These are phyloP conservation scores for Alternaria dauci DNA, from an alignment of 2,329 filamentous ascomycete genomes.

Conservation along the genomic window DNA sequence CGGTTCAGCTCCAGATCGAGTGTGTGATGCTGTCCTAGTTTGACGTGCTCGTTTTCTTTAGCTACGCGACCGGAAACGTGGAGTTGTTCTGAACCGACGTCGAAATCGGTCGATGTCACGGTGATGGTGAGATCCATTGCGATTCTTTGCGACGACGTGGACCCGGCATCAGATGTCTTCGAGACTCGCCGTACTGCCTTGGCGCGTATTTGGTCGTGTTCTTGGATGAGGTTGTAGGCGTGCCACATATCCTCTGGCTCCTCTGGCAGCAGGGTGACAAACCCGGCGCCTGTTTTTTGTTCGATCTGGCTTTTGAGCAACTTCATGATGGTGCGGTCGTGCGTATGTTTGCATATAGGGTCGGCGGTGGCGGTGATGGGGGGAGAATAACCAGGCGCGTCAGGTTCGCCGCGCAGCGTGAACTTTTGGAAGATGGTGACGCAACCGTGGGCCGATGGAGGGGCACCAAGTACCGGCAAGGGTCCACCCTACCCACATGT, in stretches of 20 bases:
- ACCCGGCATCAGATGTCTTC: slow-evolving; percentile 67
- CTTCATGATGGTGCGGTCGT: slow-evolving; percentile 62
- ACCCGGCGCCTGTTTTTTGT: slow-evolving; percentile 68
- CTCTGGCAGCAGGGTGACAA: slow-evolving; percentile 72
- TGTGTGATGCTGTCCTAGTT: slow-evolving; percentile 73
- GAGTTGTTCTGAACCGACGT: slow-evolving; percentile 71
- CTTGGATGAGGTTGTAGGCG: slow-evolving; percentile 75
- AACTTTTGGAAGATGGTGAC: slow-evolving; percentile 4
- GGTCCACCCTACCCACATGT: not conserved
- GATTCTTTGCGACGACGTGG: slow-evolving; percentile 69
- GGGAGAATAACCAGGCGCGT: not conserved
- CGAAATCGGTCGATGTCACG: slow-evolving; percentile 73
- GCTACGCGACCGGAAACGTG: slow-evolving; percentile 73
- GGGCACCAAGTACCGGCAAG: slow-evolving; percentile 1
- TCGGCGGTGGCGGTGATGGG: not conserved
- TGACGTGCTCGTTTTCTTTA: slow-evolving; percentile 72
- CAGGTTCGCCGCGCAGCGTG: not conserved
- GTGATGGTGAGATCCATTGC: slow-evolving; percentile 71
- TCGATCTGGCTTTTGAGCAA: slow-evolving; percentile 73
- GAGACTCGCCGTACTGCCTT: slow-evolving; percentile 72
- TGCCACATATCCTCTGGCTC: slow-evolving; percentile 85
- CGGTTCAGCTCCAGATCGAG: slow-evolving; percentile 86
- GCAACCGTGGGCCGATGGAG: slow-evolving; percentile 2
- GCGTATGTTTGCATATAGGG: not conserved
- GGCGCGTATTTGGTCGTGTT: slow-evolving; percentile 70